Evolutionary conservation across 352 stramenopile species (phyloP).

Genomic region (Phytophthora ohioensis): DNA sequence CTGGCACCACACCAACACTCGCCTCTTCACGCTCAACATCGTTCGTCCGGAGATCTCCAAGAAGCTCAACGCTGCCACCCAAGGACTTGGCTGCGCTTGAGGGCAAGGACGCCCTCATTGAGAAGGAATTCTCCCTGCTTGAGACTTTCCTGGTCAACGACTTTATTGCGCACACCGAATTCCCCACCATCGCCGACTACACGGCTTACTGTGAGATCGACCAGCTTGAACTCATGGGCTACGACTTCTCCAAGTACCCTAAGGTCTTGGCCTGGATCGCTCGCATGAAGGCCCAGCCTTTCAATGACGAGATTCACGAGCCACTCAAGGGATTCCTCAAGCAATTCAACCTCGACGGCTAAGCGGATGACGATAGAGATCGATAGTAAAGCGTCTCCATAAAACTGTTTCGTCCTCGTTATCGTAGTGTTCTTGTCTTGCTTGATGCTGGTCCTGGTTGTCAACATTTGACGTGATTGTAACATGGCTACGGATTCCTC

Average conservation of each 20-base stretch:
- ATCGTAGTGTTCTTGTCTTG: not conserved
- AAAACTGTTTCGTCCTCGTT: conserved; percentile 8
- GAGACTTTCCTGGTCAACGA: conserved; percentile 61
- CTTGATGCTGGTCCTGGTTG: too few relatives aligned
- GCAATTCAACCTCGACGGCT: conserved; percentile 36
- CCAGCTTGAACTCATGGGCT: conserved; percentile 65
- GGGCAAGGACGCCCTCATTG: conserved; percentile 46
- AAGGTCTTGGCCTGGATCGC: conserved; percentile 60
- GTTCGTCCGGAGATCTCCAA: conserved; percentile 46
- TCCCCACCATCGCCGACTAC: conserved; percentile 71
- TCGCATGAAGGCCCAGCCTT: conserved; percentile 64
- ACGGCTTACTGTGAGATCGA: conserved; percentile 70
- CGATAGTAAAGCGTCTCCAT: conserved; percentile 21
- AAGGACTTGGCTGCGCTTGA: conserved; percentile 49
- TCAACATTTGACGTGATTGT: too few relatives aligned
- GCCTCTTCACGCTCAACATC: conserved; percentile 59
- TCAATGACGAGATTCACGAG: conserved; percentile 64
- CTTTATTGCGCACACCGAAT: conserved; percentile 56
- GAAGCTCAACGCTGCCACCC: conserved; percentile 40
- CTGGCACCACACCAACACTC: conserved; percentile 74
- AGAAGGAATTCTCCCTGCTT: conserved; percentile 45
- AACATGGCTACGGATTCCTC: conserved; percentile 7
- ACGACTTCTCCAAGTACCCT: conserved; percentile 61
- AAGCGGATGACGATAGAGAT: conserved; percentile 14
- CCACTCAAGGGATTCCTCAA: conserved; percentile 42